Evolutionary conservation across 768 basidiomycete genomes (phyloP).

Genomic region (Neoboletus brunneissimus): DNA sequence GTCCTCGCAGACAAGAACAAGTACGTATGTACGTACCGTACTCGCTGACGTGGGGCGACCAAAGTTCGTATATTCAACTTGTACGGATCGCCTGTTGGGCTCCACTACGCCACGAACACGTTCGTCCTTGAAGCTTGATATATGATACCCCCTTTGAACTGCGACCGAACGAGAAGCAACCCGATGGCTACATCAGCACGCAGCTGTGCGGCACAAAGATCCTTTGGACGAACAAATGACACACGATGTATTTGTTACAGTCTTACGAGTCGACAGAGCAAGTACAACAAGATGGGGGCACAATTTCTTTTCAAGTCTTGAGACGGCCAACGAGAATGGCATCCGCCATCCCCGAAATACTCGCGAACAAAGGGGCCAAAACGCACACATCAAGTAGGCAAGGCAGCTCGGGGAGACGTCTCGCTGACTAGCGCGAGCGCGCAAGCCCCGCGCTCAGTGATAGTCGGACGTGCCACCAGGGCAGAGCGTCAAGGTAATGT

Average conservation of each 20-base stretch:
- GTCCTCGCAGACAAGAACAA: too few species aligned
- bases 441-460: not conserved
- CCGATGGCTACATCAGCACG: not conserved
- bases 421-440: not conserved
- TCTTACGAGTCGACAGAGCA: not conserved
- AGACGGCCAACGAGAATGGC: not conserved
- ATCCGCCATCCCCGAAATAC: not conserved
- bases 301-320: not conserved
- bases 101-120: too few species aligned
- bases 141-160: too few species aligned
- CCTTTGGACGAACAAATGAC: not conserved
- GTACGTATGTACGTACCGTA: too few species aligned
- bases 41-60: too few species aligned
- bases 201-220: not conserved
- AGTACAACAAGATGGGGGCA: not conserved
- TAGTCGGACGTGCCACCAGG: conserved; percentile 22
- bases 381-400: not conserved
- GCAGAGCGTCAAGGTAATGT: conserved; percentile 31
- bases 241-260: not conserved
- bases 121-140: too few species aligned
- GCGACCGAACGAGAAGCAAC: too few species aligned
- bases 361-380: not conserved
- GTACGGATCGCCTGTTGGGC: too few species aligned
- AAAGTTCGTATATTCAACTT: too few species aligned
- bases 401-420: not conserved